Percentiles rank a stretch among this genome's conserved stretches.
Conservation (phyloP, 441 rosid genomes). For the Jatropha podagrica region DNA sequence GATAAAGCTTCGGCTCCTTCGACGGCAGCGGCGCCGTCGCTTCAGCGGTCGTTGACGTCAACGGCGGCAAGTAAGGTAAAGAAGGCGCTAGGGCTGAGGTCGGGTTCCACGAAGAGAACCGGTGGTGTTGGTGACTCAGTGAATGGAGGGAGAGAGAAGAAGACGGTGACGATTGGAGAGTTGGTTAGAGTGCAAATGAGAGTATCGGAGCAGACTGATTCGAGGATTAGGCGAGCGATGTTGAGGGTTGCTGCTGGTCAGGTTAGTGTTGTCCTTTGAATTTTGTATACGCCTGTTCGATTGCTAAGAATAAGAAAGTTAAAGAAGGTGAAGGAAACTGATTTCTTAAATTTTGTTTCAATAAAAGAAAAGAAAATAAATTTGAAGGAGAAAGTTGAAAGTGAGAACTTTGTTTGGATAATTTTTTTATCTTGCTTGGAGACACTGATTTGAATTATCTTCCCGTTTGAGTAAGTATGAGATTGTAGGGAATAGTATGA, state of each 20-base stretch:
- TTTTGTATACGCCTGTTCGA: neutral
- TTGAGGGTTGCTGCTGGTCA: constrained; percentile 87
- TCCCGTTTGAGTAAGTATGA: too few relatives aligned
- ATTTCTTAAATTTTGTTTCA: neutral
- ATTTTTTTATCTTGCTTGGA: neutral
- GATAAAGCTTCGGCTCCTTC: constrained; percentile 27
- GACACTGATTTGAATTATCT: neutral
- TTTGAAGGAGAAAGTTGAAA: neutral
- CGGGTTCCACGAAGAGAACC: constrained; percentile 33
- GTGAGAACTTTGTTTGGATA: neutral
- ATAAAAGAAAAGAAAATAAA: neutral
- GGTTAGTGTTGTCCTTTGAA: constrained; percentile 29
- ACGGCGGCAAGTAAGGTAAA: constrained; percentile 95
- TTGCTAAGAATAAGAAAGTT: constrained; percentile 9
- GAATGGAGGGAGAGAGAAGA: constrained; percentile 43
- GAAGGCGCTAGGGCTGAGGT: constrained; percentile 82
- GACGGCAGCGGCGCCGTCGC: constrained; percentile 35
- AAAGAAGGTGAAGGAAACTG: neutral
- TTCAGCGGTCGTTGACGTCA: constrained; percentile 84
- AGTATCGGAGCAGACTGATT: constrained; percentile 81
- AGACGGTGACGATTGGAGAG: constrained; percentile 80
- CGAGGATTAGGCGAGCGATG: constrained; percentile 83
- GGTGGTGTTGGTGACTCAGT: constrained; percentile 36
- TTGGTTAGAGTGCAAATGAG: constrained; percentile 89
- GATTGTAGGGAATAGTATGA: too few relatives aligned